Percentiles rank a stretch among this genome's conserved stretches.
These are phyloP conservation scores for Coemansia biformis DNA, from an alignment of 192 early-diverging fungal genomes.

Conservation along the genomic window DNA sequence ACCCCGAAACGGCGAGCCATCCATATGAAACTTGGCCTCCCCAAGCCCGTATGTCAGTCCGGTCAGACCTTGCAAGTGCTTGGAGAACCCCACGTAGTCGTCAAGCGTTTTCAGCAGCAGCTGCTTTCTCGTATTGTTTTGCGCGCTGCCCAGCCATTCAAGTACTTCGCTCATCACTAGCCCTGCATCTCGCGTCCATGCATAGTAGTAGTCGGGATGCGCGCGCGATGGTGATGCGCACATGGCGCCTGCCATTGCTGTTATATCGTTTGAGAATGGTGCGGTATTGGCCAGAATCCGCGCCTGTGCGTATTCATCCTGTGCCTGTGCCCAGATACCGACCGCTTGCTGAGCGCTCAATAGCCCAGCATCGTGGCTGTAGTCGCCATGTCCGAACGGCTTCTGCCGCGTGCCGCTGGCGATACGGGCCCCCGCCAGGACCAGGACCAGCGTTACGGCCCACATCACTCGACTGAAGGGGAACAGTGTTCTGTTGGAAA, in stretches of 20 bases:
- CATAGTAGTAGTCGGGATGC: constrained; percentile 67
- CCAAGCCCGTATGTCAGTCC: too few species aligned
- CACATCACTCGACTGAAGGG: too few species aligned
- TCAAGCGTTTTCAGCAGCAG: constrained; percentile 5
- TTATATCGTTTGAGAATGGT: constrained; percentile 12
- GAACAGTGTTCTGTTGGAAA: too few species aligned
- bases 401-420: not conserved
- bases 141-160: constrained; percentile 6
- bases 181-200: constrained; percentile 67
- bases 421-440: not conserved
- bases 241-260: constrained; percentile 34
- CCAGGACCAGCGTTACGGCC: too few species aligned
- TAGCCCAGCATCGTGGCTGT: not conserved
- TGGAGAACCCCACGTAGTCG: constrained; percentile 28
- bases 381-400: too few species aligned
- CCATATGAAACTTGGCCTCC: constrained; percentile 62
- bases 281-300: constrained; percentile 36
- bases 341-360: not conserved
- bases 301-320: constrained; percentile 1
- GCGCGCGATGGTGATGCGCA: constrained; percentile 44
- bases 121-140: not conserved
- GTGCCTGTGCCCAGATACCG: constrained; percentile 10
- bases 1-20: constrained; percentile 48
- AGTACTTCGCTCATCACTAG: constrained; percentile 55
- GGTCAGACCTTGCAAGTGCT: constrained; percentile 13